Conservation (phyloP, 495 filamentous ascomycete genomes). For the Stereocaulon alpinum region DNA sequence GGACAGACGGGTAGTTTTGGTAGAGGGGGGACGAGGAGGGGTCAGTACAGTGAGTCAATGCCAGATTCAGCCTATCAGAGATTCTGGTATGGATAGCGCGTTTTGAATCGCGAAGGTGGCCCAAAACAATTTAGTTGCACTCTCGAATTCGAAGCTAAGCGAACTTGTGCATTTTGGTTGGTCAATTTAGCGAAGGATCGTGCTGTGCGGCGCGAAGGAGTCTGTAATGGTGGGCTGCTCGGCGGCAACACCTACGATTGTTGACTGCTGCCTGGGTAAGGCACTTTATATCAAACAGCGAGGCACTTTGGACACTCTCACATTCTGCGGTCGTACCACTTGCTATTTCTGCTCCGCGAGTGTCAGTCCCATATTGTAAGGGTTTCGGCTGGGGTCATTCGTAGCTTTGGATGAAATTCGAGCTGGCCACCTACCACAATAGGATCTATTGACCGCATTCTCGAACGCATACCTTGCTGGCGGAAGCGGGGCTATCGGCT, state of each 20-base stretch:
- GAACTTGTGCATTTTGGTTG: neutral
- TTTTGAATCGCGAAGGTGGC: neutral
- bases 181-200: neutral
- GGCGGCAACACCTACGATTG: neutral
- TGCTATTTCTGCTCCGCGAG: no score
- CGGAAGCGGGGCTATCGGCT: no score
- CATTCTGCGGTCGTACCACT: no score
- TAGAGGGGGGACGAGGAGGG: neutral
- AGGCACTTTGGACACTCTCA: no score
- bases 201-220: neutral
- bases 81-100: neutral
- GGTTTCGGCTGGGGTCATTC: no score
- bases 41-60: neutral
- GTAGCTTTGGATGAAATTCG: no score
- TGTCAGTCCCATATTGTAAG: no score
- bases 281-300: neutral
- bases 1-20: no score
- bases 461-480: no score
- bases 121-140: neutral
- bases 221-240: neutral
- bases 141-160: neutral
- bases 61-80: neutral
- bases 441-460: no score
- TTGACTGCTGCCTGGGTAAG: neutral
- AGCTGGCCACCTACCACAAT: no score